These are phyloP conservation scores for Arbutus unedo DNA, from an alignment of 148 eudicot genomes.

Conservation along the genomic window DNA sequence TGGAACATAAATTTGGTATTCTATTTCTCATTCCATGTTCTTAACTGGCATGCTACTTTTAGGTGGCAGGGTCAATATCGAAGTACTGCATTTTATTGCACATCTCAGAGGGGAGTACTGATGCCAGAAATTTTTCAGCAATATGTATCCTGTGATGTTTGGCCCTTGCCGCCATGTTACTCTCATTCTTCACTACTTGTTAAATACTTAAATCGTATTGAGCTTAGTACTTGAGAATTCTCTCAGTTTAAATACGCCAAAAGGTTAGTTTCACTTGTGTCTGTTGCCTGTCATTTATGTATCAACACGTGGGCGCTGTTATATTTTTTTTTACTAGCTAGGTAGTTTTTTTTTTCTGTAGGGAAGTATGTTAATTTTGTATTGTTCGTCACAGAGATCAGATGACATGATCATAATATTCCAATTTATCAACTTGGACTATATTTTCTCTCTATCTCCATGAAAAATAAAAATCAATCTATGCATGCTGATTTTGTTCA, in stretches of 20 bases:
- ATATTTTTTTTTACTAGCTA: background rate
- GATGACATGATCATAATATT: background rate
- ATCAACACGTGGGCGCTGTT: too few species aligned
- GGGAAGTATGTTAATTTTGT: background rate
- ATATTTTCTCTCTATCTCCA: background rate
- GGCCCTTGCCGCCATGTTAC: background rate
- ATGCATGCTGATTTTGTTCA: background rate
- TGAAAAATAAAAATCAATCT: background rate
- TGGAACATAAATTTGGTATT: background rate
- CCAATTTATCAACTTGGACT: background rate
- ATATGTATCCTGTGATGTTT: slow-evolving; percentile 44
- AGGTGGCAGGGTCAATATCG: slow-evolving; percentile 45
- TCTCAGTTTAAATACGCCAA: background rate
- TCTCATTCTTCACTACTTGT: background rate
- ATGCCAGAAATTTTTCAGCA: slow-evolving; percentile 56
- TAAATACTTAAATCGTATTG: background rate
- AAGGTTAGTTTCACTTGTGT: background rate
- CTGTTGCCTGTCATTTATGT: background rate
- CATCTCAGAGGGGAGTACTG: slow-evolving; percentile 50
- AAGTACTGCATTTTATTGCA: slow-evolving; percentile 65
- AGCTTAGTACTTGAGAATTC: background rate
- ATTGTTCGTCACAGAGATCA: background rate
- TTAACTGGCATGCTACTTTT: slow-evolving; percentile 19
- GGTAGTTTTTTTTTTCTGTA: background rate
- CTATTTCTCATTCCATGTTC: slow-evolving; percentile 2